Conservation (phyloP, 371 early-diverging fungal species). For the Mortierella sp. region DNA sequence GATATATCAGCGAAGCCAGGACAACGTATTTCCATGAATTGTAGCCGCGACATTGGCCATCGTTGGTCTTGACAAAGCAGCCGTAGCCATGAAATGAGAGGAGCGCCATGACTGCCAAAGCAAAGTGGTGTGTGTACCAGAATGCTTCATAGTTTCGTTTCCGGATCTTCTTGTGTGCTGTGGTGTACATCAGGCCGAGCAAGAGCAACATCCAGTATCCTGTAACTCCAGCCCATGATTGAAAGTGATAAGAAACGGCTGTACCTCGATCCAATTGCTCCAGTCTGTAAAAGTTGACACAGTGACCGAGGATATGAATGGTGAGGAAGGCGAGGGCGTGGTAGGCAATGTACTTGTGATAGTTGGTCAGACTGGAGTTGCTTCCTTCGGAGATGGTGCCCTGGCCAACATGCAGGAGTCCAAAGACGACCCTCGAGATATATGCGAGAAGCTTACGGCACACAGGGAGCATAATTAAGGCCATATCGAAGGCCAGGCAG, state of each 20-base stretch:
- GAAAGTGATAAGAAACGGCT: constrained; percentile 58
- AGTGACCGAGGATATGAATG: constrained; percentile 71
- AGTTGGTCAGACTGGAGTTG: constrained; percentile 55
- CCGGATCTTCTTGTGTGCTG: constrained; percentile 65
- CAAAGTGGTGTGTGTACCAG: constrained; percentile 81
- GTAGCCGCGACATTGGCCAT: constrained; percentile 60
- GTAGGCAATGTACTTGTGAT: constrained; percentile 74
- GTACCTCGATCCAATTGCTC: constrained; percentile 39
- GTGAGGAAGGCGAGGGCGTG: constrained; percentile 66
- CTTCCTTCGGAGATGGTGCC: constrained; percentile 56
- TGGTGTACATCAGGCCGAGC: constrained; percentile 67
- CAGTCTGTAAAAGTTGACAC: constrained; percentile 61
- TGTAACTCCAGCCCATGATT: constrained; percentile 66
- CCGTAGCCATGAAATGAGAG: constrained; percentile 71
- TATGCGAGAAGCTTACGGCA: constrained; percentile 82
- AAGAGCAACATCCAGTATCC: constrained; percentile 74
- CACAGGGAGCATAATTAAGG: constrained; percentile 80
- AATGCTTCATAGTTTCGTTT: constrained; percentile 72
- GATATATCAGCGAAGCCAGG: constrained; percentile 64
- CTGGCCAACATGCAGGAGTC: constrained; percentile 68
- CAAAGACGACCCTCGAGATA: constrained; percentile 59
- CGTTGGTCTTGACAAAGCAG: constrained; percentile 68
- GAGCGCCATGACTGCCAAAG: constrained; percentile 63
- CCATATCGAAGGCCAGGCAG: constrained; percentile 62
- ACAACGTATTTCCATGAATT: constrained; percentile 61